Evolutionary conservation across 2,329 filamentous ascomycete genomes (phyloP), one percentile per base, ranked within the genome.

Genomic region (Pezicula rhizophila): DNA sequence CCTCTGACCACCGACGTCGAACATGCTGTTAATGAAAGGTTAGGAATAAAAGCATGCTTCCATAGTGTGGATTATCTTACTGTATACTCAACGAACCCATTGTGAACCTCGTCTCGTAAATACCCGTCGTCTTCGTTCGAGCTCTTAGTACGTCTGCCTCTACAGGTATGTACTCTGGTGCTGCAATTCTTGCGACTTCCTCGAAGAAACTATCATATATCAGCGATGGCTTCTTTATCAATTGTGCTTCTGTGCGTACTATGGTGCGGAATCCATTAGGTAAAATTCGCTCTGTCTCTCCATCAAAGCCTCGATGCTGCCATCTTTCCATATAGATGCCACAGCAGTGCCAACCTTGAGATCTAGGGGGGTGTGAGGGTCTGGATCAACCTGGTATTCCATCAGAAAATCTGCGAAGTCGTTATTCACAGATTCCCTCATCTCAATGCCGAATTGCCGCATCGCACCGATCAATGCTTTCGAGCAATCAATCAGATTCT

Each of bases 21-120:
- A 99, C 93, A 99, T 99, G 73, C 92, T 97, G 64, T 20, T 46
- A 40, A 20, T 25, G 17, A 15, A 38, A 40, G 6, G 43, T 65
- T 47, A 66, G 60, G 48, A 44, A 8, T 18, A 11, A 35, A 31
- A 45, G 46, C 31, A 45, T 45, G 23, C 44, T 48, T 46, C 44
- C n/a, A 31, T n/a, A 15, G 37, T 5, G 33, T 18, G 28, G 42
- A 48, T 41, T 28, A 71, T 23, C 90, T 68, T 80, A 97, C 92
- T 99, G 93, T 72, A 99, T 99, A 71, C 91, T 97, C 53, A 99
- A 76, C 65, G 96, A 92, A 33, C 92, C 93, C 93, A 99, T 99
- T 59, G 93, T 90, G 67, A 99, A 99, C 59, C 93, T 82, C 44
- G 93, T 99, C 70, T 99, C 93, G 72, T 99, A 99, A 60, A 99